Conservation (phyloP, 371 early-diverging fungal species). For the Rhizopus sp. region DNA sequence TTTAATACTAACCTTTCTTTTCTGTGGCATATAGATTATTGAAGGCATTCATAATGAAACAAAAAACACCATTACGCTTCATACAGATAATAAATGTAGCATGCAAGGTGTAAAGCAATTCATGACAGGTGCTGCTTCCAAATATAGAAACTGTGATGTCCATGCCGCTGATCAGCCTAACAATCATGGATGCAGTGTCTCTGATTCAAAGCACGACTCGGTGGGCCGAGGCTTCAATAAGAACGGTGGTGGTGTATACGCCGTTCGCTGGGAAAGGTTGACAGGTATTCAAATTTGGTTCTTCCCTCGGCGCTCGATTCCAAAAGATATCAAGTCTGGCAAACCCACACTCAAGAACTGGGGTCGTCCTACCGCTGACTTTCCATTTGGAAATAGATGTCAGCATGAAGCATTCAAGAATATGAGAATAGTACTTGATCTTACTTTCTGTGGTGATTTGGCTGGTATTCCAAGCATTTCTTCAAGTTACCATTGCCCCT, state of each 20-base stretch:
- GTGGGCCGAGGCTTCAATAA: slow-evolving; percentile 37
- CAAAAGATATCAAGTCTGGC: slow-evolving; percentile 28
- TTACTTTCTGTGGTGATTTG: slow-evolving; percentile 29
- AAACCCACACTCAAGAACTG: slow-evolving; percentile 27
- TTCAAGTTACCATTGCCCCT: slow-evolving; percentile 4
- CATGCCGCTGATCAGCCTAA: slow-evolving; percentile 11
- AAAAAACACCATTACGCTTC: slow-evolving; percentile 27
- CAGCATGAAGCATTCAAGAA: slow-evolving; percentile 7
- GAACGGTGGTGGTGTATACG: slow-evolving; percentile 42
- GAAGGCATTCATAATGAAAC: slow-evolving; percentile 37
- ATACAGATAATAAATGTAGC: slow-evolving; percentile 20
- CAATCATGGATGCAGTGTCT: slow-evolving; percentile 26
- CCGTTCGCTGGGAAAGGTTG: slow-evolving; percentile 23
- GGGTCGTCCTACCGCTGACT: slow-evolving; percentile 28
- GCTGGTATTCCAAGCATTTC: slow-evolving; percentile 10
- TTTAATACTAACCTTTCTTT: neutral
- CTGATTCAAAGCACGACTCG: slow-evolving; percentile 2
- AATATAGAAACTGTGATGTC: slow-evolving; percentile 10
- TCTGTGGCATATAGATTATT: slow-evolving; percentile 15
- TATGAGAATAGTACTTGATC: slow-evolving; percentile 16
- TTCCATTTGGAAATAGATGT: slow-evolving; percentile 17
- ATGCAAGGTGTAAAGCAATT: neutral
- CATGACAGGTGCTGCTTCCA: neutral
- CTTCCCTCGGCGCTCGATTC: slow-evolving; percentile 31
- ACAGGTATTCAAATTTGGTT: slow-evolving; percentile 40